phyloP scores from a whole-genome alignment of 805 yeast species.

The Monosporozyma siamensis region DNA sequence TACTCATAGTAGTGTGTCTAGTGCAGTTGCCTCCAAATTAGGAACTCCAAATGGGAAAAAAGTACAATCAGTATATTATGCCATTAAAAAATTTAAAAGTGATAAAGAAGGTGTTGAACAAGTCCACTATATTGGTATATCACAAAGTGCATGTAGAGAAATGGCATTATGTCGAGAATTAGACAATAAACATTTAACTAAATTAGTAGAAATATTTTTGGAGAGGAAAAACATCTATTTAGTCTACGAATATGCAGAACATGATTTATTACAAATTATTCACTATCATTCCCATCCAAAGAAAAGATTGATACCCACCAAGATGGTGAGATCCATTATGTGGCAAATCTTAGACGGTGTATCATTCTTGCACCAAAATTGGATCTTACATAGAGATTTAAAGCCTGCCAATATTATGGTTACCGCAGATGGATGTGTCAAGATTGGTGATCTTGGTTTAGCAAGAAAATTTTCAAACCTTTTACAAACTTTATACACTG shows the following conservation, averaged over 20 bases:
- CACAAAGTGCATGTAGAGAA: slow-evolving; percentile 93
- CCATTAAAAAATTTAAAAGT: slow-evolving; percentile 91
- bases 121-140: slow-evolving; percentile 84
- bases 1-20: not conserved
- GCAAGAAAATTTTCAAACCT: slow-evolving; percentile 85
- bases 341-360: slow-evolving; percentile 94
- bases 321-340: slow-evolving; percentile 71
- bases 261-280: slow-evolving; percentile 86
- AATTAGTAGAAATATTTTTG: slow-evolving; percentile 69
- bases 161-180: slow-evolving; percentile 91
- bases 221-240: slow-evolving; percentile 87
- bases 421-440: slow-evolving; percentile 77
- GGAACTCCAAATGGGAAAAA: not conserved
- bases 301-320: slow-evolving; percentile 63
- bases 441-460: slow-evolving; percentile 90
- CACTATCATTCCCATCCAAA: slow-evolving; percentile 93
- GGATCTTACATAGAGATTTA: slow-evolving; percentile 92
- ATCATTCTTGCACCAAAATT: slow-evolving; percentile 83
- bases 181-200: slow-evolving; percentile 68
- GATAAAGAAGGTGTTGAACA: slow-evolving; percentile 83
- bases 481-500: slow-evolving; percentile 75
- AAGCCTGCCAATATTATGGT: slow-evolving; percentile 99
- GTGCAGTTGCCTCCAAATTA: not conserved
- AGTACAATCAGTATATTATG: slow-evolving; percentile 37
- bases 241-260: slow-evolving; percentile 95